Conservation (phyloP, 139 green algal genomes). For the Chlamydomonas asymmetrica region DNA sequence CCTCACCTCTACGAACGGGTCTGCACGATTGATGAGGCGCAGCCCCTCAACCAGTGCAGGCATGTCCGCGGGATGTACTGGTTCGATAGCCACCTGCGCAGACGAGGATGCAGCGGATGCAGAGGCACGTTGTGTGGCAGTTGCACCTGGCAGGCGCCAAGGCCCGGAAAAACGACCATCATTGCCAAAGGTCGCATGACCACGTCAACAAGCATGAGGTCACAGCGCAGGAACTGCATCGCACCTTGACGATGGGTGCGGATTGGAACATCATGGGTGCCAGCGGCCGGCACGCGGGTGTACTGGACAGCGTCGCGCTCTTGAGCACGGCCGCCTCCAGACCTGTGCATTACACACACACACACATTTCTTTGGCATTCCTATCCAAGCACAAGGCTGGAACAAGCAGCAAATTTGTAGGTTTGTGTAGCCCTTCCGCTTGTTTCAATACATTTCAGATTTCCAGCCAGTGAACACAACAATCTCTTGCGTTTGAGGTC, state of each 20-base stretch:
- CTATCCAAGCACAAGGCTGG: no score
- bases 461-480: no score
- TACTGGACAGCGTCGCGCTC: slow-evolving; percentile 85
- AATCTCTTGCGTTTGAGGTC: no score
- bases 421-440: no score
- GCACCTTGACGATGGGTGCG: slow-evolving; percentile 23
- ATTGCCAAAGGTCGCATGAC: neutral
- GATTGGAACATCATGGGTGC: slow-evolving; percentile 91
- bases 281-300: slow-evolving; percentile 71
- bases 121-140: no score
- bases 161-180: neutral
- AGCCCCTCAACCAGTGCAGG: slow-evolving; percentile 78
- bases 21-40: slow-evolving; percentile 88
- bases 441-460: no score
- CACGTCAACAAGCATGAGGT: no score
- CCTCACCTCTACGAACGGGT: slow-evolving; percentile 89
- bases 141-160: no score
- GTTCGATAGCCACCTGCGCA: slow-evolving; percentile 89
- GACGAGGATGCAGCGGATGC: neutral
- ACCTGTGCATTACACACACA: no score
- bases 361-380: no score
- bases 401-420: no score
- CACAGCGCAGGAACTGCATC: no score
- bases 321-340: slow-evolving; percentile 87
- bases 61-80: slow-evolving; percentile 77